Evolutionary conservation across 163 green algal genomes (phyloP).

Genomic region (Scenedesmus sp.): DNA sequence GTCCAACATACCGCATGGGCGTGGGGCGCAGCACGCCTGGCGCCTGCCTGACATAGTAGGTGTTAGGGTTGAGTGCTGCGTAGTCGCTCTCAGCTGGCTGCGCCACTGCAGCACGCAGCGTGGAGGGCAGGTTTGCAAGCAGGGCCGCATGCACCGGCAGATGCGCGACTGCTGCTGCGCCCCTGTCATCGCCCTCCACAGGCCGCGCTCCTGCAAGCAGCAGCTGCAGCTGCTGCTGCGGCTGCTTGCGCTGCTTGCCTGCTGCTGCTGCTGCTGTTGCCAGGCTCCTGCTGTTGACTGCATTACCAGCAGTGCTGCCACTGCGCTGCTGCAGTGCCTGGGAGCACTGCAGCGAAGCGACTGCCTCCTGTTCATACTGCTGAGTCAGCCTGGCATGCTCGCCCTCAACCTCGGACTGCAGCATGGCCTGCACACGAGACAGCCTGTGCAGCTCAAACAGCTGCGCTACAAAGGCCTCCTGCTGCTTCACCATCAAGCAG

Average conservation of each 20-base stretch:
- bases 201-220: constrained; percentile 11
- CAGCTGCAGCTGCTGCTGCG: background rate
- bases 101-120: constrained; percentile 20
- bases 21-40: constrained; percentile 24
- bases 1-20: background rate
- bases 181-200: constrained; percentile 17
- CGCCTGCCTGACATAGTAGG: constrained; percentile 20
- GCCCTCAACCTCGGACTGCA: background rate
- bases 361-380: constrained; percentile 5
- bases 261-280: constrained; percentile 18
- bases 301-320: background rate
- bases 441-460: constrained; percentile 55
- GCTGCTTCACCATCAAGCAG: constrained; percentile 41
- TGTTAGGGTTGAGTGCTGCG: background rate
- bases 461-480: constrained; percentile 50
- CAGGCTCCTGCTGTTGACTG: background rate
- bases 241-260: background rate
- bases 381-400: constrained; percentile 30
- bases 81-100: background rate
- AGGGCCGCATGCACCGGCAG: constrained; percentile 35
- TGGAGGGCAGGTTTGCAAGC: constrained; percentile 28
- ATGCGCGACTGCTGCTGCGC: constrained; percentile 14
- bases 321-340: constrained; percentile 9
- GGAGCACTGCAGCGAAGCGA: constrained; percentile 17
- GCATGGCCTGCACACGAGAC: constrained; percentile 27